phyloP scores from a whole-genome alignment of 768 basidiomycete species.

The Gymnopilus junonius region DNA sequence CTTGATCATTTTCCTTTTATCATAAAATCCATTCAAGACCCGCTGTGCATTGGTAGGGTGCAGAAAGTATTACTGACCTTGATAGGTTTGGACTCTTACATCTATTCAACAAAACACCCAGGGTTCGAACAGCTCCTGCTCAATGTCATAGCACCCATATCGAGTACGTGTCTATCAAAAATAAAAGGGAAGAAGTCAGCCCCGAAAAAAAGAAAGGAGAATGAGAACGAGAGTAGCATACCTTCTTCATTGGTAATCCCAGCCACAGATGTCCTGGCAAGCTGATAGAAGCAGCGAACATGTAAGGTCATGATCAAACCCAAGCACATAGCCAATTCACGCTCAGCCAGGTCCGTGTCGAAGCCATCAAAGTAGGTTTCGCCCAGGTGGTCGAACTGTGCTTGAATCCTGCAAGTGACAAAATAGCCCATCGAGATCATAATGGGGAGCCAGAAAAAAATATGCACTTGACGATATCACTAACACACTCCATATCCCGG shows the following conservation, averaged over 20 bases:
- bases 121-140: conserved; percentile 80
- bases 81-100: conserved; percentile 84
- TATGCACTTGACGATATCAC: conserved; percentile 82
- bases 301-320: conserved; percentile 91
- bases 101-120: conserved; percentile 82
- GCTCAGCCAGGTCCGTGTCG: conserved; percentile 88
- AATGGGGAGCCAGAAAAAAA: neutral
- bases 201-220: neutral
- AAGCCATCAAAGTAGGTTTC: conserved; percentile 85
- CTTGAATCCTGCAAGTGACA: conserved; percentile 70
- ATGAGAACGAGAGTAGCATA: conserved; percentile 32
- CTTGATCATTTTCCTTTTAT: conserved; percentile 80
- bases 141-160: conserved; percentile 75
- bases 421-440: neutral
- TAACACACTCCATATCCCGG: conserved; percentile 91
- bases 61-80: conserved; percentile 50
- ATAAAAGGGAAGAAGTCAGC: neutral
- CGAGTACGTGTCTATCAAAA: conserved; percentile 67
- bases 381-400: conserved; percentile 91
- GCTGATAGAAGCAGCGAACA: conserved; percentile 90
- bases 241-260: conserved; percentile 78
- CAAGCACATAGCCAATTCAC: conserved; percentile 79
- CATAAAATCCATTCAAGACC: neutral
- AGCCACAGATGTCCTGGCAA: conserved; percentile 86
- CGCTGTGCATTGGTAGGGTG: neutral